Base-by-base conservation (phyloP, 2,329 filamentous ascomycete genomes). In the Cytospora piceae region DNA sequence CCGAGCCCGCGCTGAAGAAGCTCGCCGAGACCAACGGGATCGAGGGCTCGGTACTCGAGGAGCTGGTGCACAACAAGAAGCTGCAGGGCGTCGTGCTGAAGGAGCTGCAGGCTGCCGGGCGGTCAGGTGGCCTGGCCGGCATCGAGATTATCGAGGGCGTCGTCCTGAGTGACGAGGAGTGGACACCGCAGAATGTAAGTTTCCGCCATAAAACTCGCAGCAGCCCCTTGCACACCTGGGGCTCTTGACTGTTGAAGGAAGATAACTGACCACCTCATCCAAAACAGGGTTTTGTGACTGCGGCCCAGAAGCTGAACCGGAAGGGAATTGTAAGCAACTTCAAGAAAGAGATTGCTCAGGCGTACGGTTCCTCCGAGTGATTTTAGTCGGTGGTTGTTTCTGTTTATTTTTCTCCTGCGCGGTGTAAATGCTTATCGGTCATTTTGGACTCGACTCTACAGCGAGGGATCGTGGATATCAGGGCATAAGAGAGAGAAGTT, bases 101-200 rank as follows among this genome's bases (percentile, higher is more conserved):
- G 76, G 87, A 90, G 74, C 77, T 91, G 67, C 87, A 90, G 76
- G 78, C 77, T 15, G 81, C 82, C 1, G 89, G 89, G 32, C 83
- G 83, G 68, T 82, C 84, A 69, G 87, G 85, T 62, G 88, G 89
- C 15, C 79, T 91, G 27, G 81, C 83, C 2, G 84, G 85, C 20
- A 90, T 91, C 65, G 89, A 91, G 78, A 87, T 91, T 64, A 87
- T 92, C 67, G 87, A 90, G 68, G 89, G 89, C 67, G 87, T 91
- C 15, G 89, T 91, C 1, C 73, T 92, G 70, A 86, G 87, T 0
- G 88, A 91, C 68, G 89, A 91, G 77, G 89, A 92, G 76, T 92
- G 89, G 89, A 91, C 88, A 12, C 87, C 89, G 54, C 87, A 91
- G 70, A 92, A 91, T 73, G 88, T 90, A 77, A 84, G 87, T 81